Percentiles rank a stretch among this genome's conserved stretches.
These are phyloP conservation scores for Phytopythium delawarense DNA, from an alignment of 352 stramenopile species.

Conservation along the genomic window DNA sequence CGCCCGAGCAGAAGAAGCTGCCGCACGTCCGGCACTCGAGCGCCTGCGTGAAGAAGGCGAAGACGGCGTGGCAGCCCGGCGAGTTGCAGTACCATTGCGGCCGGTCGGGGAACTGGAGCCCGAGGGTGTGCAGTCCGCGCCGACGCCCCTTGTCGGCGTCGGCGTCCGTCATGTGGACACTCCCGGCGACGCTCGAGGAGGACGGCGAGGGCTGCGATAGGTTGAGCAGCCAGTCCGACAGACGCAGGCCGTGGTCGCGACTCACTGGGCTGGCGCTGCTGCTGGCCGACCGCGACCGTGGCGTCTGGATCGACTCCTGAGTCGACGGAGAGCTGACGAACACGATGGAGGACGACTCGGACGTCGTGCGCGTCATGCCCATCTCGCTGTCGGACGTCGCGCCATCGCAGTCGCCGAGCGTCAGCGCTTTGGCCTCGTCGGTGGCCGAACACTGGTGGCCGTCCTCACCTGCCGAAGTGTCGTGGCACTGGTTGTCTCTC, in stretches of 20 bases:
- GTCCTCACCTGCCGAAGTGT: slow-evolving; percentile 3
- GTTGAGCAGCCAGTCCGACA: slow-evolving; percentile 2
- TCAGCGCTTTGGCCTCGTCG: not conserved
- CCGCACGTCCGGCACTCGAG: slow-evolving; percentile 44
- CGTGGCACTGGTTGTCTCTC: not conserved
- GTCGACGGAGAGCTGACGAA: slow-evolving; percentile 35
- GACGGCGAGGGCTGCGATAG: not conserved
- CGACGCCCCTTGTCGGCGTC: slow-evolving; percentile 2
- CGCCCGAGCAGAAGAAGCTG: slow-evolving; percentile 51
- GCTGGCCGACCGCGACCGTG: slow-evolving; percentile 8
- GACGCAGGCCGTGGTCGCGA: not conserved
- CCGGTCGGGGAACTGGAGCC: slow-evolving; percentile 51
- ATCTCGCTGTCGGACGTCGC: not conserved
- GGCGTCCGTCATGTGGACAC: not conserved
- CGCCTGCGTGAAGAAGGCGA: slow-evolving; percentile 56
- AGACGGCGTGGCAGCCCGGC: slow-evolving; percentile 50
- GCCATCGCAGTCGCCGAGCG: not conserved
- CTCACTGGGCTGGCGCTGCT: not conserved
- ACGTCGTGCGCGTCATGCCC: slow-evolving; percentile 28
- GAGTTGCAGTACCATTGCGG: slow-evolving; percentile 78
- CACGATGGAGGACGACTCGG: slow-evolving; percentile 44
- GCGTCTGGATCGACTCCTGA: slow-evolving; percentile 20
- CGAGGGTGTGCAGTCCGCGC: slow-evolving; percentile 1
- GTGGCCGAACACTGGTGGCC: not conserved
- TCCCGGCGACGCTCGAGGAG: not conserved